phyloP scores from a whole-genome alignment of 108 stramenopile species.

The Fistulifera solaris region DNA sequence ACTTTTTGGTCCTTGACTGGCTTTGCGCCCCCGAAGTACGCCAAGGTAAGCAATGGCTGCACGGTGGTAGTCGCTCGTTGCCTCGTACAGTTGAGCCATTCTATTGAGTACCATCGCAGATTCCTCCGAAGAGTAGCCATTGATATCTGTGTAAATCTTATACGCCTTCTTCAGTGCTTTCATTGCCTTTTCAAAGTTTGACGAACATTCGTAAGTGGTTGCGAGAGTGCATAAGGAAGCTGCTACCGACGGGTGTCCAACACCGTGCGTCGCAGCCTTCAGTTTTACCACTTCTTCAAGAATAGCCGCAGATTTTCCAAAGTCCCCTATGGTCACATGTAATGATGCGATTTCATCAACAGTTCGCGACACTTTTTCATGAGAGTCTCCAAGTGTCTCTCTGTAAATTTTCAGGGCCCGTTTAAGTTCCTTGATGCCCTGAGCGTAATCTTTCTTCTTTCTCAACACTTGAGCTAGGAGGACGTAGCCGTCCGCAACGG shows the following conservation, averaged over 20 bases:
- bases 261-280: conserved; percentile 42
- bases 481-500: conserved; percentile 15
- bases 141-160: conserved; percentile 37
- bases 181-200: conserved; percentile 39
- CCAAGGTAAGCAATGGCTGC: conserved; percentile 46
- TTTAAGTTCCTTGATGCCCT: conserved; percentile 51
- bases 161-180: conserved; percentile 54
- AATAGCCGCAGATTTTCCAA: conserved; percentile 41
- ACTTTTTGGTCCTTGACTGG: conserved; percentile 26
- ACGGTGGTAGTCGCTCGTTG: conserved; percentile 38
- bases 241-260: conserved; percentile 36
- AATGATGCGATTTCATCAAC: conserved; percentile 50
- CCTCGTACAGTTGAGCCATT: conserved; percentile 38
- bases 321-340: conserved; percentile 44
- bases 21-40: conserved; percentile 39
- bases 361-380: conserved; percentile 32
- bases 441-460: conserved; percentile 34
- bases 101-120: conserved; percentile 31
- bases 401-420: conserved; percentile 42
- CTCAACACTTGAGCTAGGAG: conserved; percentile 26
- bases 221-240: conserved; percentile 33
- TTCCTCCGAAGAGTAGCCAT: conserved; percentile 33
- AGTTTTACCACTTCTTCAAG: conserved; percentile 55
- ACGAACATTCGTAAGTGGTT: conserved; percentile 42
- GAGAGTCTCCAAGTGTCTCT: conserved; percentile 36